Conservation (phyloP, 2,329 filamentous ascomycete species). For the Blastomyces parvus region DNA sequence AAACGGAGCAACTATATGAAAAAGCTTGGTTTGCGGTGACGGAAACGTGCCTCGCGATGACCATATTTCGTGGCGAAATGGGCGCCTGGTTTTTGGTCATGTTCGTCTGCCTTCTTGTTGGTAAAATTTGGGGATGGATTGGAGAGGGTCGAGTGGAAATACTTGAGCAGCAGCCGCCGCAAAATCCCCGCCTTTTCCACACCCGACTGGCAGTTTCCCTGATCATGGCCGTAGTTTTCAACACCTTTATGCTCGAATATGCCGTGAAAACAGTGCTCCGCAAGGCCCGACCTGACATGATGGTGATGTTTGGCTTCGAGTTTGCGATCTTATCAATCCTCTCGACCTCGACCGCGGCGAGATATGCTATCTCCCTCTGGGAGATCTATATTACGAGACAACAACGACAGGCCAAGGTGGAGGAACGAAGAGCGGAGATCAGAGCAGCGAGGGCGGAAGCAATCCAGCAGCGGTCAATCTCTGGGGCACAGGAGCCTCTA, state of each 20-base stretch:
- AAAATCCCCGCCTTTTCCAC: conserved; percentile 83
- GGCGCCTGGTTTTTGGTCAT: conserved; percentile 92
- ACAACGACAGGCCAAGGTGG: conserved; percentile 62
- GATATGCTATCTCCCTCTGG: conserved; percentile 68
- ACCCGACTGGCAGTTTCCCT: conserved; percentile 69
- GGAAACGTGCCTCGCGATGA: conserved; percentile 95
- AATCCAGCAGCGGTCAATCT: conserved; percentile 30
- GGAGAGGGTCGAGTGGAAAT: conserved; percentile 89
- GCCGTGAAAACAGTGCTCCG: conserved; percentile 73
- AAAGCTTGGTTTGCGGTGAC: conserved; percentile 97
- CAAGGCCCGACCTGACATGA: conserved; percentile 90
- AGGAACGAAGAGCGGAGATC: conserved; percentile 59
- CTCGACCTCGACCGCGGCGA: conserved; percentile 66
- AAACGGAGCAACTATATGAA: conserved; percentile 94
- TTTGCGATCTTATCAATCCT: conserved; percentile 79
- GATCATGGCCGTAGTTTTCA: conserved; percentile 67
- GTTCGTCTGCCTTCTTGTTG: conserved; percentile 85
- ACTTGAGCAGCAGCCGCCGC: conserved; percentile 86
- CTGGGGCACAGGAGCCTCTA: conserved; percentile 29
- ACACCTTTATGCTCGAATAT: conserved; percentile 70
- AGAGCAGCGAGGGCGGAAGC: conserved; percentile 44
- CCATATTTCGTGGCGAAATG: conserved; percentile 90
- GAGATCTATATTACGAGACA: conserved; percentile 66
- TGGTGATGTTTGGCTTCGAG: conserved; percentile 99
- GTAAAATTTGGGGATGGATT: conserved; percentile 98